Evolutionary conservation across 148 eudicot genomes (phyloP).

Genomic region (Vaccinium macrocarpon): DNA sequence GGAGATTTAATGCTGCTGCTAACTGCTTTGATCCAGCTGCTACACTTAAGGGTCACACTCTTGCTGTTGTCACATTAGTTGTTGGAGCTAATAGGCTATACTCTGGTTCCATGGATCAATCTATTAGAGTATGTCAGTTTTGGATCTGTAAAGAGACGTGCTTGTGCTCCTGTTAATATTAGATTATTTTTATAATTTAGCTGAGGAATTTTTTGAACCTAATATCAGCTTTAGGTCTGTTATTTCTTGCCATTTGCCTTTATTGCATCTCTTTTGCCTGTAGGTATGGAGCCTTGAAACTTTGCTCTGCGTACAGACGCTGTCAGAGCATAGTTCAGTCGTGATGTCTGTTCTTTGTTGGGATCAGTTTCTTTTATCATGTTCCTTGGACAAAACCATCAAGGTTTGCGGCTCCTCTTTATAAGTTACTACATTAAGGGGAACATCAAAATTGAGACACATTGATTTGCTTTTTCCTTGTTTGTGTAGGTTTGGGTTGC

Average conservation of each 20-base stretch:
- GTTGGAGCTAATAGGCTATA: conserved; percentile 92
- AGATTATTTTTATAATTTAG: background rate
- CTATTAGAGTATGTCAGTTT: conserved; percentile 56
- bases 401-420: conserved; percentile 45
- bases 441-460: background rate
- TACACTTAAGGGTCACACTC: conserved; percentile 72
- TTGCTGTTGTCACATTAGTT: conserved; percentile 73
- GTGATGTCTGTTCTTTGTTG: conserved; percentile 98
- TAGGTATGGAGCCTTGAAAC: conserved; percentile 98
- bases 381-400: conserved; percentile 84
- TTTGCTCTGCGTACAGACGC: conserved; percentile 79
- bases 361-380: conserved; percentile 90
- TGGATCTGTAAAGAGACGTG: background rate
- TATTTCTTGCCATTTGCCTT: conserved; percentile 7
- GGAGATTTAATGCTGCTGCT: conserved; percentile 75
- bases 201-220: conserved; percentile 5
- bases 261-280: conserved; percentile 18
- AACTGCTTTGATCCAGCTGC: conserved; percentile 94
- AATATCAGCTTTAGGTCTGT: background rate
- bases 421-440: background rate
- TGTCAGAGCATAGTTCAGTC: conserved; percentile 71
- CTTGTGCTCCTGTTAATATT: background rate
- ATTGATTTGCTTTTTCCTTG: conserved; percentile 8
- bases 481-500: conserved; percentile 82
- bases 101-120: conserved; percentile 92